phyloP scores from a whole-genome alignment of 2,329 filamentous ascomycete species.

The Xylariaceae sp. region DNA sequence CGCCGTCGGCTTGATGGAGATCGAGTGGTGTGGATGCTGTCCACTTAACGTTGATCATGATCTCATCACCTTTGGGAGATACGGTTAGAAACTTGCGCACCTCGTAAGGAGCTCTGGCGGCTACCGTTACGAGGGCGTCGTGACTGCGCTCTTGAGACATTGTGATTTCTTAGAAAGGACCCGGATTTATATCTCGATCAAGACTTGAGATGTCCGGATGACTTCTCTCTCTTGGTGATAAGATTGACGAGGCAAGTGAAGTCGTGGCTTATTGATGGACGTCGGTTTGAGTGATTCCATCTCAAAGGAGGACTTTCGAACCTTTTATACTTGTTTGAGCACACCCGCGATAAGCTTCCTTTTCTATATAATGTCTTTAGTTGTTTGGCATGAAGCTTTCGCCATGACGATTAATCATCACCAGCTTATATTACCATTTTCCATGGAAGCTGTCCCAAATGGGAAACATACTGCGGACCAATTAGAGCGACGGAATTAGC shows the following conservation, averaged over 20 bases:
- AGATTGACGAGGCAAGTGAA: too few species aligned
- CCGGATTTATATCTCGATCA: neutral
- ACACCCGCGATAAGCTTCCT: too few species aligned
- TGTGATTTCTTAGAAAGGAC: neutral
- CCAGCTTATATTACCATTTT: too few species aligned
- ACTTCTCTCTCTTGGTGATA: too few species aligned
- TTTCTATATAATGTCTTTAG: too few species aligned
- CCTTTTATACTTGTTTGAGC: too few species aligned
- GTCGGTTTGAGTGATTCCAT: too few species aligned
- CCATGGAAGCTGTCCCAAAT: slow-evolving; percentile 8
- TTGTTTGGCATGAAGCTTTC: neutral
- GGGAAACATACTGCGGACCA: slow-evolving; percentile 11
- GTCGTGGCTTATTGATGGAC: too few species aligned
- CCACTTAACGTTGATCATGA: slow-evolving; percentile 53
- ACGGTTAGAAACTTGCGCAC: slow-evolving; percentile 23
- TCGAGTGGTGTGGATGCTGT: slow-evolving; percentile 59
- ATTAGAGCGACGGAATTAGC: too few species aligned
- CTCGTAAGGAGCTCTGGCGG: slow-evolving; percentile 24
- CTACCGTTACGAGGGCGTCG: slow-evolving; percentile 26
- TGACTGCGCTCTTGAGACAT: slow-evolving; percentile 21
- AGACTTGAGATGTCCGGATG: too few species aligned
- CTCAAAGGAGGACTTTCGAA: too few species aligned
- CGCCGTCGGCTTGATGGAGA: slow-evolving; percentile 58
- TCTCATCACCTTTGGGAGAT: slow-evolving; percentile 41
- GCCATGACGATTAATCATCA: neutral